phyloP scores from a whole-genome alignment of 2,329 filamentous ascomycete species.

The Fusarium circinatum region DNA sequence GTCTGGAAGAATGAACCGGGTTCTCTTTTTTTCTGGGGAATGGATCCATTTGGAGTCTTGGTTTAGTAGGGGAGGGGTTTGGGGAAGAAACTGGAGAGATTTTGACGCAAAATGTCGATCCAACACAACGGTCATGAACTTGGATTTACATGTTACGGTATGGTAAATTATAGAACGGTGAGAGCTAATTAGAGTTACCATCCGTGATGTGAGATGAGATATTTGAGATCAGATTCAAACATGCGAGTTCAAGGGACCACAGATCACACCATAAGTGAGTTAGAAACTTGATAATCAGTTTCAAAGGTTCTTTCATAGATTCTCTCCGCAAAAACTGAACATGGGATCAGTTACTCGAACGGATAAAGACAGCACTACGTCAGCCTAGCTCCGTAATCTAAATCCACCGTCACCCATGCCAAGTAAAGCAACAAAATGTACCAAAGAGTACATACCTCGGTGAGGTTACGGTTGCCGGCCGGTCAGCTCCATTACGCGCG shows the following conservation, averaged over 20 bases:
- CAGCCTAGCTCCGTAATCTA: constrained; percentile 24
- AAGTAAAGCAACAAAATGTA: constrained; percentile 19
- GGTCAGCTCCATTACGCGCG: constrained; percentile 30
- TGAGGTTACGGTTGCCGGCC: constrained; percentile 25
- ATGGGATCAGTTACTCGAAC: constrained; percentile 24
- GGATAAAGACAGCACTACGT: constrained; percentile 16
- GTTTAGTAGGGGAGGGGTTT: constrained; percentile 5
- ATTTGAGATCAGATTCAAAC: constrained; percentile 36
- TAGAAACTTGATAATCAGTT: background rate
- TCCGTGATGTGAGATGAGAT: constrained; percentile 30
- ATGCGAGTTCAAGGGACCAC: constrained; percentile 3
- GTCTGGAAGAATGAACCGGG: constrained; percentile 33
- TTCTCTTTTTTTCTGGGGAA: constrained; percentile 31
- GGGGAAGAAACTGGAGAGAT: constrained; percentile 10
- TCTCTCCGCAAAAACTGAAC: background rate
- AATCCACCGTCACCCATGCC: constrained; percentile 15
- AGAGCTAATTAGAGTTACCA: background rate
- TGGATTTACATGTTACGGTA: background rate
- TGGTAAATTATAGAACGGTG: background rate
- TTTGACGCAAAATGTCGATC: constrained; percentile 8
- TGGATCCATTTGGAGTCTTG: constrained; percentile 12
- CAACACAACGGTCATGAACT: background rate
- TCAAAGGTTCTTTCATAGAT: background rate
- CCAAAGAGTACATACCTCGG: constrained; percentile 30
- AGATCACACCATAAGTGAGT: constrained; percentile 6